Evolutionary conservation across 2,329 filamentous ascomycete genomes (phyloP), one percentile per base, ranked within the genome.

Genomic region (Teratosphaeria destructans): DNA sequence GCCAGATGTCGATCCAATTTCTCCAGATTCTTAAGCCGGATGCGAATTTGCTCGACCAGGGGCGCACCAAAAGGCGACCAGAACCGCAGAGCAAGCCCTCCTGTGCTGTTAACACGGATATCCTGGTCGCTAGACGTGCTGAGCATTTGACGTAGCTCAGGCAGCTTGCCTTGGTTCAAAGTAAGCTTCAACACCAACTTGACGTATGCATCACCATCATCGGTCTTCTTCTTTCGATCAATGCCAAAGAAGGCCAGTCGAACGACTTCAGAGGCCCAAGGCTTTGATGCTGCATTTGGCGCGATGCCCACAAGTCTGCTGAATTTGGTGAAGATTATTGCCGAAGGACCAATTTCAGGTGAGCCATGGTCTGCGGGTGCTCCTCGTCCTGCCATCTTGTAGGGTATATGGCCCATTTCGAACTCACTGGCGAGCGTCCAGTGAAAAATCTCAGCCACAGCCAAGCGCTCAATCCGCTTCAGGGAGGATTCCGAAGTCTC

Each of bases 1-100:
- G 85, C 81, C 29, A 90, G 78, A 67, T 89, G 89, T 52, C 82
- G 81, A 47, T 90, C 85, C 32, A 94, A 79, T 23, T 86, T 82
- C 67, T 88, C 84, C 60, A 94, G 82, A 12, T 85, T 82, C 64
- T 83, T 81, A 54, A 91, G 76, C 32, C 85, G 80, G 56, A 80
- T 76, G 62, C 79, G 76, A 23, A 91, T 77, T n/a, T 78, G 75
- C 3, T 80, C 77, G 3, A 90, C 72, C 14, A 87, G 78, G 0
- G 84, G 77, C 53, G 78, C 75, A 23, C 85, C 85, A 54, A 87
- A 81, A 1, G 77, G 74, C 0, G 83, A 81, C 10, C 81, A 78
- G 43, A 90, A 75, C 7, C 81, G 78, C 57, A 90, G 76, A 16
- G 80, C 79, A 70, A 90, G 87, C 59, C 83, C 80, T 53, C 87